These are phyloP conservation scores for Glycyrrhiza uralensis DNA, from an alignment of 306 rosid species.

Conservation along the genomic window DNA sequence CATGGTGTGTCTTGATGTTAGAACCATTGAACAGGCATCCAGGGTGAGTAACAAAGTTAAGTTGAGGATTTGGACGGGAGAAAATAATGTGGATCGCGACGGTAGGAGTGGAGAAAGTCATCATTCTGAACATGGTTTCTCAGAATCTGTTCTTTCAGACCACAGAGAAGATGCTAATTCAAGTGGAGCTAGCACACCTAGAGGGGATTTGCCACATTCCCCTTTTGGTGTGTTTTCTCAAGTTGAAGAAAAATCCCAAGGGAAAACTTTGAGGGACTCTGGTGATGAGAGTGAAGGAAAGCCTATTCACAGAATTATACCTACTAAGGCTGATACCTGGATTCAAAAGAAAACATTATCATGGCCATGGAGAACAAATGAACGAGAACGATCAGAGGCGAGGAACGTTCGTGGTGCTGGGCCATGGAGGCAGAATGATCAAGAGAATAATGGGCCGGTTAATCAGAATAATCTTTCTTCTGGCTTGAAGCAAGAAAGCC, in stretches of 20 bases:
- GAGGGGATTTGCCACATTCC: slow-evolving; percentile 63
- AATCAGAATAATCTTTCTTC: slow-evolving; percentile 41
- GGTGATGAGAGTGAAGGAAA: slow-evolving; percentile 74
- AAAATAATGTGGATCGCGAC: slow-evolving; percentile 59
- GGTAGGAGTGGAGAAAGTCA: slow-evolving; percentile 69
- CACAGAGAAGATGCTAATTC: slow-evolving; percentile 86
- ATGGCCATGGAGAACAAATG: slow-evolving; percentile 91
- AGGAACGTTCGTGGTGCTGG: slow-evolving; percentile 44
- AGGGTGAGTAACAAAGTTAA: slow-evolving; percentile 90
- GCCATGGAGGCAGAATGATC: slow-evolving; percentile 69
- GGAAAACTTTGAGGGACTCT: slow-evolving; percentile 52
- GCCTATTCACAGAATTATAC: slow-evolving; percentile 59
- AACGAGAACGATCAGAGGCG: slow-evolving; percentile 59
- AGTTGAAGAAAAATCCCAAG: slow-evolving; percentile 58
- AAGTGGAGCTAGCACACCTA: slow-evolving; percentile 94
- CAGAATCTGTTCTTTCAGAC: slow-evolving; percentile 50
- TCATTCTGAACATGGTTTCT: slow-evolving; percentile 59
- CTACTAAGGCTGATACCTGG: slow-evolving; percentile 87
- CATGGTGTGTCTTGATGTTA: slow-evolving; percentile 40
- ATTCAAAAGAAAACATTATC: slow-evolving; percentile 76
- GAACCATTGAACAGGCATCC: slow-evolving; percentile 66
- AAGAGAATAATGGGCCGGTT: slow-evolving; percentile 53
- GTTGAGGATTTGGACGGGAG: slow-evolving; percentile 67
- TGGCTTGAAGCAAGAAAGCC: slow-evolving; percentile 51
- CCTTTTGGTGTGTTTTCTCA: slow-evolving; percentile 55